Conservation (phyloP, 768 basidiomycete genomes). For the Rubroboletus pulcherrimus region DNA sequence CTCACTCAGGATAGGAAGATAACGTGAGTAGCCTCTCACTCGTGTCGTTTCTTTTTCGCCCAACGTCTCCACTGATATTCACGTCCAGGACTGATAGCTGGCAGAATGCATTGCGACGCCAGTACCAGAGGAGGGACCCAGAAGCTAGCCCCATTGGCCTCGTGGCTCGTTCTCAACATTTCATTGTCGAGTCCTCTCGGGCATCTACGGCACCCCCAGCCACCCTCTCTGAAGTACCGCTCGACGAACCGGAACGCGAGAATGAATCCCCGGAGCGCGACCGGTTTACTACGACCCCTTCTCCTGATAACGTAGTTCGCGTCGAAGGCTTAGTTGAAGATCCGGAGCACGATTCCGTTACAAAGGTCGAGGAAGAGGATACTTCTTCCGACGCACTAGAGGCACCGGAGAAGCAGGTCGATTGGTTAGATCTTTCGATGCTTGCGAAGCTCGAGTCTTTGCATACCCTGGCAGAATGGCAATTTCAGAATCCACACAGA, state of each 20-base stretch:
- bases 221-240: conserved; percentile 5
- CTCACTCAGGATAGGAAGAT: conserved; percentile 81
- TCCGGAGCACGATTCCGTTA: background rate
- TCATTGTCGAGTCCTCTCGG: conserved; percentile 27
- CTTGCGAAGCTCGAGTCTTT: conserved; percentile 71
- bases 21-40: conserved; percentile 46
- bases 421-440: conserved; percentile 73
- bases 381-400: conserved; percentile 11
- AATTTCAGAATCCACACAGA: conserved; percentile 74
- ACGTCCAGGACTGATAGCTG: conserved; percentile 63
- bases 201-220: conserved; percentile 25
- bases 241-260: conserved; percentile 8
- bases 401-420: conserved; percentile 41
- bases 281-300: background rate
- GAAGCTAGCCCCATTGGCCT: conserved; percentile 68
- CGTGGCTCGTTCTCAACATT: conserved; percentile 27
- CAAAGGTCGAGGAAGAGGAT: conserved; percentile 27
- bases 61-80: conserved; percentile 17
- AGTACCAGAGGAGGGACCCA: conserved; percentile 72
- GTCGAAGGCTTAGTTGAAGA: conserved; percentile 1
- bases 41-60: conserved; percentile 12
- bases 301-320: background rate
- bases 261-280: conserved; percentile 13
- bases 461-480: conserved; percentile 77
- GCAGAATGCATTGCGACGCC: conserved; percentile 73